Evolutionary conservation across 495 filamentous ascomycete species (phyloP).

Genomic region (Monascus purpureus): DNA sequence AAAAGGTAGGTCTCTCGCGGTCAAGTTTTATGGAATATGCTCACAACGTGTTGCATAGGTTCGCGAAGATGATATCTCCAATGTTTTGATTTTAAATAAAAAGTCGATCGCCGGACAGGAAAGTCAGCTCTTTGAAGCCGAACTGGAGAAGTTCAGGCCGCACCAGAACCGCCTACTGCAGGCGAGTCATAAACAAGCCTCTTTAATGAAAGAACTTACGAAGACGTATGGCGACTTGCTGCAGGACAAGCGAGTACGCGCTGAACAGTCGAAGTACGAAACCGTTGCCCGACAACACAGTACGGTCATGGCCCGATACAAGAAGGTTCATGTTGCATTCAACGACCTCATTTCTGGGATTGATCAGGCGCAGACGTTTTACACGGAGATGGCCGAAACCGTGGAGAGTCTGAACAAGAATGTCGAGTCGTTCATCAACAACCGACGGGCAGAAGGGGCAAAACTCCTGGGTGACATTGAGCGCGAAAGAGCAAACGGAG

Average conservation of each 20-base stretch:
- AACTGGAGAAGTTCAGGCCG: conserved; percentile 91
- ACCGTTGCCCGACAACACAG: conserved; percentile 68
- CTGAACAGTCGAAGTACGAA: conserved; percentile 93
- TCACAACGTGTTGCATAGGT: conserved; percentile 37
- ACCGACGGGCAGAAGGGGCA: conserved; percentile 80
- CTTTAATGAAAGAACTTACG: conserved; percentile 90
- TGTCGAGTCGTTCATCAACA: conserved; percentile 92
- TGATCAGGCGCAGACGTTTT: conserved; percentile 78
- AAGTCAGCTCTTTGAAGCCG: conserved; percentile 76
- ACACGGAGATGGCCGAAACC: conserved; percentile 88
- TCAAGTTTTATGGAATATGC: background rate
- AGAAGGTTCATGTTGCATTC: conserved; percentile 84
- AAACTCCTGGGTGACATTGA: conserved; percentile 83
- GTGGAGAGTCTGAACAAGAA: conserved; percentile 93
- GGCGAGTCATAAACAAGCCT: conserved; percentile 84
- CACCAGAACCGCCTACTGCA: conserved; percentile 85
- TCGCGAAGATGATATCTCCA: conserved; percentile 92
- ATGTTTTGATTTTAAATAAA: conserved; percentile 93
- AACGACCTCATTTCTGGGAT: conserved; percentile 80
- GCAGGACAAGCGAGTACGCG: conserved; percentile 84
- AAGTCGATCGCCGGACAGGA: conserved; percentile 78
- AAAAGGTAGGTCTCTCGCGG: conserved; percentile 63
- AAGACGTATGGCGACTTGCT: conserved; percentile 75
- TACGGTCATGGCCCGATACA: conserved; percentile 73
- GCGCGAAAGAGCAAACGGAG: conserved; percentile 51